A percentile compares a stretch with the other conserved stretches of the same genome.
These are phyloP conservation scores for Zoysia pacifica DNA, from an alignment of 176 grass and related monocot genomes.

Conservation along the genomic window DNA sequence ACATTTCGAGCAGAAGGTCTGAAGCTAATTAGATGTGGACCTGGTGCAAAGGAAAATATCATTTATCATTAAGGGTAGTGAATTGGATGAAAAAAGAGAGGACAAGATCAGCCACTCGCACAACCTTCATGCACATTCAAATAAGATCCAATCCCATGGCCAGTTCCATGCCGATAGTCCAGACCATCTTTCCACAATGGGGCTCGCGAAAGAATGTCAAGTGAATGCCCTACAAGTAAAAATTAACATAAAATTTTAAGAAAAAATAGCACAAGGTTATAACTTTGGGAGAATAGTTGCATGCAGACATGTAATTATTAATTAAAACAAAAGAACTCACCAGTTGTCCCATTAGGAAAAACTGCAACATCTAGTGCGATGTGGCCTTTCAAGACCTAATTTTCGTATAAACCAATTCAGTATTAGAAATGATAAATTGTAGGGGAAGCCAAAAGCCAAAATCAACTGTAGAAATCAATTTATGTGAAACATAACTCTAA, in stretches of 20 bases:
- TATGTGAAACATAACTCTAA: neutral
- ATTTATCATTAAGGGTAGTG: neutral
- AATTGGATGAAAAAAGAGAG: conserved; percentile 31
- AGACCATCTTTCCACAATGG: conserved; percentile 90
- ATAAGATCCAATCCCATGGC: conserved; percentile 95
- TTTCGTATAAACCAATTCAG: conserved; percentile 22
- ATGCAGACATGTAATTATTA: neutral
- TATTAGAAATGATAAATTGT: conserved; percentile 26
- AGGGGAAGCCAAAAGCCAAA: neutral
- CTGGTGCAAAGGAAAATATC: conserved; percentile 42
- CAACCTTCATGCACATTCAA: conserved; percentile 97
- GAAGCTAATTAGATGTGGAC: conserved; percentile 98
- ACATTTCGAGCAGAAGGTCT: conserved; percentile 89
- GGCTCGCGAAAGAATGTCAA: conserved; percentile 86
- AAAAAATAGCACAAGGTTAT: neutral
- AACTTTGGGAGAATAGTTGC: neutral
- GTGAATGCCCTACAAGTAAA: conserved; percentile 64
- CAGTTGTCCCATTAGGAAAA: conserved; percentile 96
- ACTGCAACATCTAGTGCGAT: conserved; percentile 69
- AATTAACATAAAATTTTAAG: conserved; percentile 10
- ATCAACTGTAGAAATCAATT: neutral
- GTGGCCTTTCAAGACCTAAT: conserved; percentile 86
- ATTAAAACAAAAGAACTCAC: conserved; percentile 39
- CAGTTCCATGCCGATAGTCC: conserved; percentile 95
- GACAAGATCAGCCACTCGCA: conserved; percentile 36